Percentiles rank a stretch among this genome's conserved stretches.
These are phyloP conservation scores for Phytophthora podocarpi DNA, from an alignment of 352 stramenopile genomes.

Conservation along the genomic window DNA sequence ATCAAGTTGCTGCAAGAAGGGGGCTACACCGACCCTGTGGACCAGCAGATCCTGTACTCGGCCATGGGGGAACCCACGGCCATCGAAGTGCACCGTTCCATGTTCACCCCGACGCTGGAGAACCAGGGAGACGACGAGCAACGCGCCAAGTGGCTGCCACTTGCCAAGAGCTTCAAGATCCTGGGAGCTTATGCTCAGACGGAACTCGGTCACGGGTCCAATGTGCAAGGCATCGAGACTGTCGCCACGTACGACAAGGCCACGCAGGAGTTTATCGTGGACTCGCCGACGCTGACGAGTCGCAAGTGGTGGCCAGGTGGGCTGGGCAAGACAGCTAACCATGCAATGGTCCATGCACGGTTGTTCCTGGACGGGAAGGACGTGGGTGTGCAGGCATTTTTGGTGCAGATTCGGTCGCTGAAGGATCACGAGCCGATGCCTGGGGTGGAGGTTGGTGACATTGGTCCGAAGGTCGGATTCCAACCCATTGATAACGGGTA, in stretches of 20 bases:
- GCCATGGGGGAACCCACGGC: slow-evolving; percentile 20
- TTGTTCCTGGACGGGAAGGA: slow-evolving; percentile 32
- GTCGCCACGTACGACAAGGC: slow-evolving; percentile 66
- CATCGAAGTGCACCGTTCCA: slow-evolving; percentile 29
- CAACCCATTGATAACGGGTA: slow-evolving; percentile 38
- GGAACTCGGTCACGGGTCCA: slow-evolving; percentile 40
- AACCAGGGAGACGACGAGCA: slow-evolving; percentile 33
- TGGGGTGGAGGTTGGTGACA: slow-evolving; percentile 35
- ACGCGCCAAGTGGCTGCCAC: slow-evolving; percentile 31
- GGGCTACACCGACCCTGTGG: slow-evolving; percentile 12
- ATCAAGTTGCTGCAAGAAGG: slow-evolving; percentile 26
- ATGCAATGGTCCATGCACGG: slow-evolving; percentile 37
- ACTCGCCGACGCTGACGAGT: slow-evolving; percentile 94
- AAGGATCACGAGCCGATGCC: slow-evolving; percentile 31
- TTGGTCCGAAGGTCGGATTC: slow-evolving; percentile 37
- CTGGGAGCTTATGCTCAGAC: slow-evolving; percentile 38
- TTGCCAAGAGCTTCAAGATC: slow-evolving; percentile 35
- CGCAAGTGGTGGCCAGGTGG: slow-evolving; percentile 95
- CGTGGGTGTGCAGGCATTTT: slow-evolving; percentile 34
- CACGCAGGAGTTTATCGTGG: slow-evolving; percentile 92
- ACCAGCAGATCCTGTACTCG: slow-evolving; percentile 32
- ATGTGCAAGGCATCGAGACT: slow-evolving; percentile 40
- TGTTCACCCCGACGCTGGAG: slow-evolving; percentile 38
- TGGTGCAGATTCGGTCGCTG: slow-evolving; percentile 35
- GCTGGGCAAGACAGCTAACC: slow-evolving; percentile 40